These are phyloP conservation scores for Castanospermum australe DNA, from an alignment of 306 rosid genomes.

Conservation along the genomic window DNA sequence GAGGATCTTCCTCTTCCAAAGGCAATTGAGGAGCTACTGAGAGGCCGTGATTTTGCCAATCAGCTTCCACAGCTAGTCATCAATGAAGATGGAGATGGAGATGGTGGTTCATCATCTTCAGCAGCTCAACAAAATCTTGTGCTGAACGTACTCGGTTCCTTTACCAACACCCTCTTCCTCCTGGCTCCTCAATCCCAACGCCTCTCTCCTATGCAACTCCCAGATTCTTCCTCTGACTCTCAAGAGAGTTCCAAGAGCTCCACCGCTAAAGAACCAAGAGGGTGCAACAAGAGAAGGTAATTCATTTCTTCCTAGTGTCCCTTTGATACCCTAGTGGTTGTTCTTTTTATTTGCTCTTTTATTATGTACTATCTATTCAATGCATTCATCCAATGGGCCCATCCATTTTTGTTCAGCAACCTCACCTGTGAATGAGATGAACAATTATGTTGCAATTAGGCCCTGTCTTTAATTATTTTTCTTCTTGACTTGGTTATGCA, in stretches of 20 bases:
- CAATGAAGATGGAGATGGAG: background rate
- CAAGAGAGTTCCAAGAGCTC: constrained; percentile 28
- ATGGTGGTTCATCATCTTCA: background rate
- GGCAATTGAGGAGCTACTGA: constrained; percentile 38
- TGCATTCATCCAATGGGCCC: background rate
- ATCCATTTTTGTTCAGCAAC: background rate
- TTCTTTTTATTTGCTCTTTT: too few species aligned
- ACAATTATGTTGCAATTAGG: background rate
- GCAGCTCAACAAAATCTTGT: constrained; percentile 30
- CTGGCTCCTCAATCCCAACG: too few species aligned
- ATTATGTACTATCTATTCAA: background rate
- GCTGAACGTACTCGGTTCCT: constrained; percentile 29
- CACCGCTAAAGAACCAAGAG: constrained; percentile 41
- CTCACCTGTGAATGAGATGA: background rate
- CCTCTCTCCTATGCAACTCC: background rate
- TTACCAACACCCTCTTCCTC: constrained; percentile 37
- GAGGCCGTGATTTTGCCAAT: constrained; percentile 39
- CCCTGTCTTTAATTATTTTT: background rate
- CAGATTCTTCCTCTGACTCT: constrained; percentile 15
- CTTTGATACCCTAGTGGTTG: background rate
- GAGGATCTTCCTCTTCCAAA: background rate
- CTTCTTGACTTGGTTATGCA: background rate
- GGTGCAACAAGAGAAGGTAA: constrained; percentile 52
- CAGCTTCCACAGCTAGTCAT: constrained; percentile 35
- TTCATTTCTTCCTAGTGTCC: background rate